Percentiles rank a stretch among this genome's conserved stretches.
Evolutionary conservation across 2,329 filamentous ascomycete genomes (phyloP).

Genomic region (Apiospora aurea): DNA sequence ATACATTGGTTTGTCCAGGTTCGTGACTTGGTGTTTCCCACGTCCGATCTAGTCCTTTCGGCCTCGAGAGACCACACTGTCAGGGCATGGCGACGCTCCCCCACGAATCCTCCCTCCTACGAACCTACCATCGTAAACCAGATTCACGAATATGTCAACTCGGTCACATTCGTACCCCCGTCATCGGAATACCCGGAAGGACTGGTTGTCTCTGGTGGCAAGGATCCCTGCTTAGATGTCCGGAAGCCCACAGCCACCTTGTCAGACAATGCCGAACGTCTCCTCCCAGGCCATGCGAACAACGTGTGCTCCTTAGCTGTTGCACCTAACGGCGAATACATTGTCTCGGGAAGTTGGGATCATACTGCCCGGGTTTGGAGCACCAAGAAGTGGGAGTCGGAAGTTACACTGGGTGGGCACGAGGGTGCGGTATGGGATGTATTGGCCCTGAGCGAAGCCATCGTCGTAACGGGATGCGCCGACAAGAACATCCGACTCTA

Average conservation of each 20-base stretch:
- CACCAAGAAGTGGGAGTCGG: constrained; percentile 83
- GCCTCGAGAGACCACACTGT: constrained; percentile 93
- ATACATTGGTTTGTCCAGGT: constrained; percentile 64
- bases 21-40: constrained; percentile 82
- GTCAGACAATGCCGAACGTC: constrained; percentile 80
- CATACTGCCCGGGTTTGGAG: constrained; percentile 86
- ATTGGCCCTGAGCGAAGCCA: constrained; percentile 78
- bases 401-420: constrained; percentile 76
- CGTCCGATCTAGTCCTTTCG: constrained; percentile 75
- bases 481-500: constrained; percentile 91
- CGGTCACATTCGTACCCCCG: constrained; percentile 77
- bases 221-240: constrained; percentile 92
- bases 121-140: constrained; percentile 81
- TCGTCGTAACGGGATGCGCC: constrained; percentile 89
- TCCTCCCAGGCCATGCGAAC: constrained; percentile 84
- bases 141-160: constrained; percentile 87
- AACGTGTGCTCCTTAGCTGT: constrained; percentile 91
- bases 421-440: constrained; percentile 87
- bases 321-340: constrained; percentile 71
- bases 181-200: constrained; percentile 75
- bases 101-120: constrained; percentile 72
- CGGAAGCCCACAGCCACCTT: constrained; percentile 72
- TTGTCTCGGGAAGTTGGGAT: constrained; percentile 96
- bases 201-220: constrained; percentile 84
- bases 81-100: constrained; percentile 79